Conservation (phyloP, 495 filamentous ascomycete species). For the Lineolata rhizophorae region DNA sequence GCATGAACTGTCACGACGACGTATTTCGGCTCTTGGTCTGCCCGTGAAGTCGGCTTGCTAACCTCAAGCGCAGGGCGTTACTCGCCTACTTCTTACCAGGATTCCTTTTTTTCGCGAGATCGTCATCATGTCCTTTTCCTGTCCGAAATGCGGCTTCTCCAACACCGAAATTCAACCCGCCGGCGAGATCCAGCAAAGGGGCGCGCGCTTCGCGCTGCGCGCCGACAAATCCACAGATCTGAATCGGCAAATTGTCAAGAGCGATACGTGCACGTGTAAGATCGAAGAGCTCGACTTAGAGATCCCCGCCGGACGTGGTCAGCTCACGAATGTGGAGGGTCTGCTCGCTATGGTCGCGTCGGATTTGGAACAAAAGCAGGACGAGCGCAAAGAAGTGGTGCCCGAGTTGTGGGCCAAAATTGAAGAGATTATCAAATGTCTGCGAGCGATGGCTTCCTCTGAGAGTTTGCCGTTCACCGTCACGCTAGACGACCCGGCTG, state of each 20-base stretch:
- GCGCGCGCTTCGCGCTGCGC: conserved; percentile 54
- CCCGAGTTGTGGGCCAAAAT: conserved; percentile 62
- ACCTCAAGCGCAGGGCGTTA: conserved; percentile 38
- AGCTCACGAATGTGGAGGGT: conserved; percentile 82
- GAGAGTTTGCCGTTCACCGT: conserved; percentile 71
- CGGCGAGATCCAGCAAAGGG: conserved; percentile 72
- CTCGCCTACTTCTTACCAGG: conserved; percentile 63
- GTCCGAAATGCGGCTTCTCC: conserved; percentile 64
- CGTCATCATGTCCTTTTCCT: conserved; percentile 90
- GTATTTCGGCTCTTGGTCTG: conserved; percentile 28
- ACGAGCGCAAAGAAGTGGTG: conserved; percentile 42
- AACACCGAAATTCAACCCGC: conserved; percentile 88
- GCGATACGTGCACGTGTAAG: conserved; percentile 60
- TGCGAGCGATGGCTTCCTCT: conserved; percentile 50
- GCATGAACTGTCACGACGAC: conserved; percentile 77
- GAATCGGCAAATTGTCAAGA: conserved; percentile 73
- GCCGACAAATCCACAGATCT: conserved; percentile 49
- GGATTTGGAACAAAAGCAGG: conserved; percentile 55
- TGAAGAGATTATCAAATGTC: conserved; percentile 42
- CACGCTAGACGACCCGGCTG: conserved; percentile 68
- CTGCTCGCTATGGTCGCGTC: conserved; percentile 52
- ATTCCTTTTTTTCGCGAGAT: conserved; percentile 95
- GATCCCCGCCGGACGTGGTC: conserved; percentile 69
- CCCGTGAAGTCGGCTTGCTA: not conserved
- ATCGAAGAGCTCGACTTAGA: conserved; percentile 78